Evolutionary conservation across 2,329 filamentous ascomycete genomes (phyloP).

Genomic region (Aspergillus neoniger): DNA sequence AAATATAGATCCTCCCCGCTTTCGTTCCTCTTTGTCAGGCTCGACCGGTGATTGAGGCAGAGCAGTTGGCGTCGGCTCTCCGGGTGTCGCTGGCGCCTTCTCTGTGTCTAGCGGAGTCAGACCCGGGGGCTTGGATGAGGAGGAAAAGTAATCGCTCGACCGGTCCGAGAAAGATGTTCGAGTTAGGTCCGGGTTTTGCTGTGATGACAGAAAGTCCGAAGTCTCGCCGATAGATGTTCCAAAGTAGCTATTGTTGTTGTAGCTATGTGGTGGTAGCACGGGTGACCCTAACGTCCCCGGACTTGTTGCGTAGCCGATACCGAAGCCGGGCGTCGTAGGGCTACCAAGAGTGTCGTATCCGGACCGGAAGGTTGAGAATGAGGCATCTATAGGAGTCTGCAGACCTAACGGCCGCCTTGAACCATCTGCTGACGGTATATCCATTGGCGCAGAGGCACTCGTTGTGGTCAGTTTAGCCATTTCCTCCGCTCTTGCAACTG

Average conservation of each 20-base stretch:
- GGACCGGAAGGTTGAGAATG: constrained; percentile 60
- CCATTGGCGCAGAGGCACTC: constrained; percentile 63
- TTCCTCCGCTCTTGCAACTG: constrained; percentile 66
- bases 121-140: constrained; percentile 53
- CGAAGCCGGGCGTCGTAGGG: constrained; percentile 72
- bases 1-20: constrained; percentile 63
- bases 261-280: constrained; percentile 24
- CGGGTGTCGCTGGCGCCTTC: constrained; percentile 48
- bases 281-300: constrained; percentile 52
- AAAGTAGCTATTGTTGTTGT: constrained; percentile 32
- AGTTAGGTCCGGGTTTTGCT: constrained; percentile 51
- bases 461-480: constrained; percentile 57
- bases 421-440: constrained; percentile 49
- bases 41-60: constrained; percentile 56
- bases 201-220: constrained; percentile 47
- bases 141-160: constrained; percentile 76
- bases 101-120: constrained; percentile 54
- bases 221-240: constrained; percentile 36
- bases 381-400: constrained; percentile 38
- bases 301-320: constrained; percentile 72
- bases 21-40: constrained; percentile 63
- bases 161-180: constrained; percentile 62
- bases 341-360: constrained; percentile 62
- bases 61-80: constrained; percentile 48
- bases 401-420: constrained; percentile 30